A percentile compares a stretch with the other conserved stretches of the same genome.
Conservation (phyloP, 345 rosid genomes). For the Pseudoturritis turrita region DNA sequence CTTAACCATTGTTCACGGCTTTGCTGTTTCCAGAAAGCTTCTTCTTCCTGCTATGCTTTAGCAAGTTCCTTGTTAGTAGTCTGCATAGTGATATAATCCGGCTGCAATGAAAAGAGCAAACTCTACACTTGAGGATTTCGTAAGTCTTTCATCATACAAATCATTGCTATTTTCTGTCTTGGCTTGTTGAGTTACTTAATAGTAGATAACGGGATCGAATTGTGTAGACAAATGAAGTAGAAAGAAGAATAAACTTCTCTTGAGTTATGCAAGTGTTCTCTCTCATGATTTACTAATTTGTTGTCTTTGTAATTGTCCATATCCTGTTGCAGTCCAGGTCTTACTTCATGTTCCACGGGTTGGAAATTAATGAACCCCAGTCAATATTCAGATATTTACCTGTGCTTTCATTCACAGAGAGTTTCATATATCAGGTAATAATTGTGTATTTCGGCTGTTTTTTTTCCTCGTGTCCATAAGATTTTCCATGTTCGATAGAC, state of each 20-base stretch:
- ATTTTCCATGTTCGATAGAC: background rate
- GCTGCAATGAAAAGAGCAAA: slow-evolving; percentile 83
- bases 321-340: slow-evolving; percentile 73
- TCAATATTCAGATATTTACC: slow-evolving; percentile 65
- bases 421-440: slow-evolving; percentile 82
- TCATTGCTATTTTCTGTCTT: background rate
- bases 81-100: too few species aligned
- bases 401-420: slow-evolving; percentile 67
- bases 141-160: slow-evolving; percentile 34
- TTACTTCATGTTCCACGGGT: slow-evolving; percentile 86
- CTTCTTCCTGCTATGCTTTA: too few species aligned
- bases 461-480: background rate
- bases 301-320: background rate
- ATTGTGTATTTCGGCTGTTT: background rate
- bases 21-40: too few species aligned
- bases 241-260: background rate
- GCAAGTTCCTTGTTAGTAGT: too few species aligned
- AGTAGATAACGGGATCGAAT: background rate
- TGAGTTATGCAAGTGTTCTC: background rate
- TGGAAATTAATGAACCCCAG: slow-evolving; percentile 56
- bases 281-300: background rate
- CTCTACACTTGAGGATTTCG: slow-evolving; percentile 92
- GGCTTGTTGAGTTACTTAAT: background rate
- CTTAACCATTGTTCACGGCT: too few species aligned
- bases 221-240: background rate